Evolutionary conservation across 352 stramenopile species (phyloP).

Genomic region (Globisporangium megalacanthum): DNA sequence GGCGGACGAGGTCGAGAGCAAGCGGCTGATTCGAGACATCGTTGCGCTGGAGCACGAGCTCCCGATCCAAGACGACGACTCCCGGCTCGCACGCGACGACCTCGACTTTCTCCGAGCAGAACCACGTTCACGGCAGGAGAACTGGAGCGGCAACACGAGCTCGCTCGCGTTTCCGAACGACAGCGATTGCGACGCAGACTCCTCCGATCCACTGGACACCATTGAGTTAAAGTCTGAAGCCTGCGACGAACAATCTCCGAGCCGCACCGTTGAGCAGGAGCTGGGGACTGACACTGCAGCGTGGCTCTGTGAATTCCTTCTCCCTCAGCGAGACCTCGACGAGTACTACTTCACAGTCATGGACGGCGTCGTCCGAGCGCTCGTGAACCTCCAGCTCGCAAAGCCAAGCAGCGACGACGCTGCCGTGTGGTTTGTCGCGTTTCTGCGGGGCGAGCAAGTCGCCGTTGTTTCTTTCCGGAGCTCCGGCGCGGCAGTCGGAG

Average conservation of each 20-base stretch:
- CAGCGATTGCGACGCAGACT: background rate
- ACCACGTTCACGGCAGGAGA: conserved; percentile 21
- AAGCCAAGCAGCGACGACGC: conserved; percentile 23
- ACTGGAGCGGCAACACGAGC: conserved; percentile 44
- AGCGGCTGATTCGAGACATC: conserved; percentile 39
- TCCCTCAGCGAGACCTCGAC: conserved; percentile 35
- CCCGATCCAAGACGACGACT: conserved; percentile 29
- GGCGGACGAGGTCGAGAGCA: conserved; percentile 37
- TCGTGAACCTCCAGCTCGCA: conserved; percentile 39
- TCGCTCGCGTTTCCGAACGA: conserved; percentile 22
- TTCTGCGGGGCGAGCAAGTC: conserved; percentile 17
- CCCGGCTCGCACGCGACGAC: conserved; percentile 25
- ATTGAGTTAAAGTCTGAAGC: conserved; percentile 2
- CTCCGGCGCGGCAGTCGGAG: background rate
- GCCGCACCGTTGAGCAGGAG: too few species aligned
- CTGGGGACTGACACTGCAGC: background rate
- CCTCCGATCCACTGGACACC: background rate
- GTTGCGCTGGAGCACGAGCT: conserved; percentile 29
- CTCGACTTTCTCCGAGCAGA: conserved; percentile 34
- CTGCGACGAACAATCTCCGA: background rate
- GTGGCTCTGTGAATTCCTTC: conserved; percentile 14
- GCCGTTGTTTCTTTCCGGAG: background rate
- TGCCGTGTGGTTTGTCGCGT: conserved; percentile 40
- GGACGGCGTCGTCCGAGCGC: conserved; percentile 24
- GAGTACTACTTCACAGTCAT: conserved; percentile 39